Percentiles rank a stretch among this genome's conserved stretches.
Conservation (phyloP, 441 rosid species). For the Biscutella laevigata region DNA sequence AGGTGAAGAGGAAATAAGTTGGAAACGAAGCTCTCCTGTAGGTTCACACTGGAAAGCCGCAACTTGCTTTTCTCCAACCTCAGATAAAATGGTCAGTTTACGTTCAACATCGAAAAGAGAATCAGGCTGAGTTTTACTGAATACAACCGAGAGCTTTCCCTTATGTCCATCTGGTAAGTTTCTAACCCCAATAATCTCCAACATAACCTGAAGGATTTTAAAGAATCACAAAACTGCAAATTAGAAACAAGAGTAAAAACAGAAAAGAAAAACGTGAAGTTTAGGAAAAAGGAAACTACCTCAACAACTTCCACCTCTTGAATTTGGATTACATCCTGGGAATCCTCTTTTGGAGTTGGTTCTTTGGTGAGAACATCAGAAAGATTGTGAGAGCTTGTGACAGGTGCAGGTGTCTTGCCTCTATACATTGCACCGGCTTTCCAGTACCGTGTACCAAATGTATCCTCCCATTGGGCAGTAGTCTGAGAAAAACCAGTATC, state of each 20-base stretch:
- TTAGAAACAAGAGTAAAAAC: too few relatives aligned
- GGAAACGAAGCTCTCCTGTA: conserved; percentile 58
- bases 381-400: conserved; percentile 35
- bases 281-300: too few relatives aligned
- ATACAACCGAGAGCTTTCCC: conserved; percentile 47
- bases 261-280: too few relatives aligned
- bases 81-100: conserved; percentile 50
- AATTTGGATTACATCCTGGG: conserved; percentile 30
- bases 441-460: conserved; percentile 70
- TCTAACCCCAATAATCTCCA: conserved; percentile 64
- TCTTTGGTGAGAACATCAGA: conserved; percentile 29
- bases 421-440: conserved; percentile 90
- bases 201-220: too few relatives aligned
- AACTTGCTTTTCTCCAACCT: conserved; percentile 50
- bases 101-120: conserved; percentile 42
- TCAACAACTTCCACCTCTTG: conserved; percentile 40
- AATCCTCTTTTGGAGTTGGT: conserved; percentile 17
- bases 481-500: conserved; percentile 73
- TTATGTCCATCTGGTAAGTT: conserved; percentile 54
- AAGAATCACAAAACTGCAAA: too few relatives aligned
- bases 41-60: conserved; percentile 73
- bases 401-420: conserved; percentile 55
- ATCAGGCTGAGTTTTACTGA: conserved; percentile 61
- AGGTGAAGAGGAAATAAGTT: conserved; percentile 48
- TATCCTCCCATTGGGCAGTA: conserved; percentile 73